These are phyloP conservation scores for Diaporthe longicolla DNA, from an alignment of 2,329 filamentous ascomycete genomes.

Conservation along the genomic window DNA sequence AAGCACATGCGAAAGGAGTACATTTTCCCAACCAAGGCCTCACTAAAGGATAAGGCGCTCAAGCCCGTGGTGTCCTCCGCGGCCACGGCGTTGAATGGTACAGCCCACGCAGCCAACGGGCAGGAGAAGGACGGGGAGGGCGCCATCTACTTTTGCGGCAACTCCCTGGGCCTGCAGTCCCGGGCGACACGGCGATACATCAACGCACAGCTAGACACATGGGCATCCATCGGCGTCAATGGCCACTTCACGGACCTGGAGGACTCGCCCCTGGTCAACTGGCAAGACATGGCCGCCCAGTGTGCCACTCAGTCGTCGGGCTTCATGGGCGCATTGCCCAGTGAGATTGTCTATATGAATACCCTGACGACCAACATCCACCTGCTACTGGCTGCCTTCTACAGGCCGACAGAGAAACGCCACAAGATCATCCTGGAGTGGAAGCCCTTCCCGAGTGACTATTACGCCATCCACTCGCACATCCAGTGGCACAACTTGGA, in stretches of 20 bases:
- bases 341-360: constrained; percentile 90
- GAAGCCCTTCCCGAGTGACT: constrained; percentile 91
- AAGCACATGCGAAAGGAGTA: constrained; percentile 77
- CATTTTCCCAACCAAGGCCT: constrained; percentile 80
- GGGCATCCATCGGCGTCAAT: constrained; percentile 86
- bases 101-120: not conserved
- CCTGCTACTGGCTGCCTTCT: constrained; percentile 87
- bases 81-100: constrained; percentile 13
- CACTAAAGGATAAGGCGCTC: constrained; percentile 76
- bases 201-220: constrained; percentile 82
- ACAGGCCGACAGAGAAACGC: constrained; percentile 72
- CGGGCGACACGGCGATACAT: constrained; percentile 75
- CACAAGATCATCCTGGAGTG: constrained; percentile 92
- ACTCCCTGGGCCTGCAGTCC: constrained; percentile 89
- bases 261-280: constrained; percentile 77
- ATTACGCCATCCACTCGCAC: constrained; percentile 88
- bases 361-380: constrained; percentile 87
- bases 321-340: constrained; percentile 79
- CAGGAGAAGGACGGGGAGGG: constrained; percentile 10
- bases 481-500: constrained; percentile 78
- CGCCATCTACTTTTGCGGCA: constrained; percentile 88
- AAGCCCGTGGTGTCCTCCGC: constrained; percentile 44
- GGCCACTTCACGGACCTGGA: constrained; percentile 83
- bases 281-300: constrained; percentile 84
- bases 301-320: constrained; percentile 78